These are phyloP conservation scores for Bryoerythrophyllum caledonicum DNA, from an alignment of 225 moss, liverwort and hornwort genomes.

Conservation along the genomic window DNA sequence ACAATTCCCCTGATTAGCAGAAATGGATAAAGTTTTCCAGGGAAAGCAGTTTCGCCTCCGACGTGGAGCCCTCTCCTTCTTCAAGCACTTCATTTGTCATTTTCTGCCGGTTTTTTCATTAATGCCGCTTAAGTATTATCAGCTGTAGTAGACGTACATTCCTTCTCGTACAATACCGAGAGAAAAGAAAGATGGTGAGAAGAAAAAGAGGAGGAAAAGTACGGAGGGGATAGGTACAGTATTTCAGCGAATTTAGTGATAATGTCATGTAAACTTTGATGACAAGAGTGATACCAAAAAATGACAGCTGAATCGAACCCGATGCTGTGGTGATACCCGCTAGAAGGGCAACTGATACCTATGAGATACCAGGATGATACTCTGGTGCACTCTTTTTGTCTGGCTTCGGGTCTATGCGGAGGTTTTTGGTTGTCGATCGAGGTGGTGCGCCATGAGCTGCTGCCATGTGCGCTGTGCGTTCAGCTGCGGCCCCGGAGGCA, in stretches of 20 bases:
- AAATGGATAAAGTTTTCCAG: neutral
- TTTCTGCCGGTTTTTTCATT: neutral
- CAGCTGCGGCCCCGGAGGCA: neutral
- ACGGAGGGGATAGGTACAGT: too few relatives aligned
- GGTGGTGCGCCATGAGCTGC: conserved; percentile 23
- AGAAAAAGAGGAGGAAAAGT: too few relatives aligned
- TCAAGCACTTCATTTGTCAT: neutral
- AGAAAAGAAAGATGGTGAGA: neutral
- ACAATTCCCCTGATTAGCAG: neutral
- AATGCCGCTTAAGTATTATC: neutral
- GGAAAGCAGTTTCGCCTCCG: neutral
- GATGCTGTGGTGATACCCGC: too few relatives aligned
- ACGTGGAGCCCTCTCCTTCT: neutral
- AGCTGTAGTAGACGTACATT: too few relatives aligned
- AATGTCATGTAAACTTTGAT: too few relatives aligned
- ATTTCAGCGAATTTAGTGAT: too few relatives aligned
- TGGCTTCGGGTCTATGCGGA: too few relatives aligned
- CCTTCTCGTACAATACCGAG: too few relatives aligned
- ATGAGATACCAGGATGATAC: too few relatives aligned
- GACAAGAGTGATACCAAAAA: too few relatives aligned
- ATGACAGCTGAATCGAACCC: too few relatives aligned
- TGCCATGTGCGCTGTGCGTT: conserved; percentile 14
- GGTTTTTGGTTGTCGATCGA: neutral
- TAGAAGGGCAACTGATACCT: too few relatives aligned
- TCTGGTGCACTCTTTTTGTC: neutral